A percentile compares a stretch with the other conserved stretches of the same genome.
Conservation (phyloP, 768 basidiomycete genomes). For the Tylopilus felleus region DNA sequence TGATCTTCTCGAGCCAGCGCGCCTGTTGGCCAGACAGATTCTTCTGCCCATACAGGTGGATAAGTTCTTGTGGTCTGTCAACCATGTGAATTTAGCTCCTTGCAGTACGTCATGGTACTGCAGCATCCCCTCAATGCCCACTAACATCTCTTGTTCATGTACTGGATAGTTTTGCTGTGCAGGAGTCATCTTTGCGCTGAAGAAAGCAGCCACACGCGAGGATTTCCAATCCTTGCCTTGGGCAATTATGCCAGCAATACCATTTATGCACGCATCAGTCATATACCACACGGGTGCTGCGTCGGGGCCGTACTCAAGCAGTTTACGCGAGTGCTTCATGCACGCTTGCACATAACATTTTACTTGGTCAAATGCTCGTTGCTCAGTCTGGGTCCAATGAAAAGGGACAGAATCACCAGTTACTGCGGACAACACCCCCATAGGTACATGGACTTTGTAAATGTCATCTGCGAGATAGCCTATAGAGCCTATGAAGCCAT, state of each 20-base stretch:
- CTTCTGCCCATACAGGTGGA: neutral
- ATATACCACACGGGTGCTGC: neutral
- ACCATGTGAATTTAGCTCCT: neutral
- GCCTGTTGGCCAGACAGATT: neutral
- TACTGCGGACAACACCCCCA: too few species aligned
- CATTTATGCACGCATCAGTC: neutral
- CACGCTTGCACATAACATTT: too few species aligned
- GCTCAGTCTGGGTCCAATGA: neutral
- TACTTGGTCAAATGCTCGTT: too few species aligned
- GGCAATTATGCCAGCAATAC: neutral
- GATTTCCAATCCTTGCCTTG: too few species aligned
- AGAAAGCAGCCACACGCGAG: too few species aligned
- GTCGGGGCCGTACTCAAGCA: too few species aligned
- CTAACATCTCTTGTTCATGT: too few species aligned
- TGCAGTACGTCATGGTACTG: neutral
- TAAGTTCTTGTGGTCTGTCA: neutral
- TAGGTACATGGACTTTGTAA: neutral
- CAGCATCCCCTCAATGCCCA: neutral
- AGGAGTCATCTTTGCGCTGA: too few species aligned
- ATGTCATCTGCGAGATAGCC: conserved; percentile 2
- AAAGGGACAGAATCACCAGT: neutral
- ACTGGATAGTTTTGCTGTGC: too few species aligned
- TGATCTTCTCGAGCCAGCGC: neutral
- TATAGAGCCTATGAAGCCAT: neutral
- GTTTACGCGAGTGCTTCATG: too few species aligned